phyloP scores from a whole-genome alignment of 345 rosid species.

The Pugionium dolabratum region DNA sequence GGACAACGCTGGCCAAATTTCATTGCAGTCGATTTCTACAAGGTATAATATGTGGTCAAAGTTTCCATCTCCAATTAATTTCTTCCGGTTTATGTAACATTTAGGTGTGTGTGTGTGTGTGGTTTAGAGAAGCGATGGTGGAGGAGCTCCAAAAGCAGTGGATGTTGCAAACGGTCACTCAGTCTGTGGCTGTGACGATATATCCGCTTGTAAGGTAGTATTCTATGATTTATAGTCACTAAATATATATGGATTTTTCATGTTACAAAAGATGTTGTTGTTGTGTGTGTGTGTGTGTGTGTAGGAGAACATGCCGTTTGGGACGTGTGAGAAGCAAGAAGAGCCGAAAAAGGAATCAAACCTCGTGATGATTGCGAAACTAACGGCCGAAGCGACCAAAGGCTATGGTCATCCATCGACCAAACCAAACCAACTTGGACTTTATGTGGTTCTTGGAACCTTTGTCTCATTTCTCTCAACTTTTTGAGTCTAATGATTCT shows the following conservation, averaged over 20 bases:
- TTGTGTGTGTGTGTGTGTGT: neutral
- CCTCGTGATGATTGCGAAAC: constrained; percentile 35
- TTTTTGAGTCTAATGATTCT: constrained; percentile 29
- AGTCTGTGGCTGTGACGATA: constrained; percentile 66
- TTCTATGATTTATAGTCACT: constrained; percentile 8
- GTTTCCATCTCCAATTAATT: too few species aligned
- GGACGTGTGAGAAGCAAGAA: constrained; percentile 37
- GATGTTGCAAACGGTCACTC: constrained; percentile 77
- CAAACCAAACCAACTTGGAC: constrained; percentile 44
- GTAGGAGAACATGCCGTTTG: constrained; percentile 40
- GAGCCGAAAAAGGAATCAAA: constrained; percentile 27
- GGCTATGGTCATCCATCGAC: constrained; percentile 36
- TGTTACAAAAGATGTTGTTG: constrained; percentile 13
- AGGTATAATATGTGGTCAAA: constrained; percentile 44
- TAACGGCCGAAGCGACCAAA: constrained; percentile 36
- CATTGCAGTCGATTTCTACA: constrained; percentile 89
- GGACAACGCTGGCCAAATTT: constrained; percentile 94
- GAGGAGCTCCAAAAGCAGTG: constrained; percentile 76
- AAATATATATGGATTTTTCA: constrained; percentile 8
- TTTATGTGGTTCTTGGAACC: constrained; percentile 38
- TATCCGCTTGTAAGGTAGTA: constrained; percentile 68
- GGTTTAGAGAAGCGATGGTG: constrained; percentile 79
- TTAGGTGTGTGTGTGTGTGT: neutral
- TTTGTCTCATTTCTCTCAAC: constrained; percentile 24
- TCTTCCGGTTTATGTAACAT: neutral